Percentiles rank a stretch among this genome's conserved stretches.
Evolutionary conservation across 495 filamentous ascomycete species (phyloP).

Genomic region (Halenospora varia): DNA sequence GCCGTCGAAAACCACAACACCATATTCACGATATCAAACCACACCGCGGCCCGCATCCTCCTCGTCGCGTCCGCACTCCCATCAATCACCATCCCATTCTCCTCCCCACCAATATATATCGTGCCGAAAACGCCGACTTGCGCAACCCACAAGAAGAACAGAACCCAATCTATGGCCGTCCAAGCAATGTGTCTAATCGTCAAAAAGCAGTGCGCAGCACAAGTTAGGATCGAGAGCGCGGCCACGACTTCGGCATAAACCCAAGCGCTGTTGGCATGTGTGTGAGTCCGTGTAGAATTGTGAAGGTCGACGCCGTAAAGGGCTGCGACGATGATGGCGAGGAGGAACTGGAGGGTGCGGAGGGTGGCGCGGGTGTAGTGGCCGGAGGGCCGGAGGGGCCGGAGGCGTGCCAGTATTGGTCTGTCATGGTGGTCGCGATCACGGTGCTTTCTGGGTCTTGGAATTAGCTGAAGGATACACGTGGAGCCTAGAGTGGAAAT

Average conservation of each 20-base stretch:
- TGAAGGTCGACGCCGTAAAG: conserved; percentile 32
- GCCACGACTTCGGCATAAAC: conserved; percentile 30
- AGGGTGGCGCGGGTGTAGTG: neutral
- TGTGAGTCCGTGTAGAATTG: conserved; percentile 16
- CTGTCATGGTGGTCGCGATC: neutral
- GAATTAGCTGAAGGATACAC: neutral
- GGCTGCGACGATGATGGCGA: conserved; percentile 30
- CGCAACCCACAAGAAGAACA: conserved; percentile 56
- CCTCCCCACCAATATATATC: conserved; percentile 55
- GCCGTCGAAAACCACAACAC: conserved; percentile 56
- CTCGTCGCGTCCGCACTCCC: conserved; percentile 27
- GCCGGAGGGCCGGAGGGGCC: neutral
- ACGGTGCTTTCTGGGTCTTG: neutral
- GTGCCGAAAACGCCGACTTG: conserved; percentile 68
- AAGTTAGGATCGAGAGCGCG: conserved; percentile 29
- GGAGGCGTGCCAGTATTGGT: neutral
- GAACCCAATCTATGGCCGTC: conserved; percentile 29
- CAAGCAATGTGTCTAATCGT: conserved; percentile 23
- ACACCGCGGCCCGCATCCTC: conserved; percentile 68
- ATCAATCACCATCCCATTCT: too few relatives aligned
- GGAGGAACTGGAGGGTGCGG: neutral
- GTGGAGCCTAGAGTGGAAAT: too few relatives aligned
- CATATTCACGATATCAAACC: conserved; percentile 64
- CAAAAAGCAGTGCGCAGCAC: conserved; percentile 29
- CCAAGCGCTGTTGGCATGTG: conserved; percentile 26